Conservation (phyloP, 164 flowering plant species). For the Malania oleifera region DNA sequence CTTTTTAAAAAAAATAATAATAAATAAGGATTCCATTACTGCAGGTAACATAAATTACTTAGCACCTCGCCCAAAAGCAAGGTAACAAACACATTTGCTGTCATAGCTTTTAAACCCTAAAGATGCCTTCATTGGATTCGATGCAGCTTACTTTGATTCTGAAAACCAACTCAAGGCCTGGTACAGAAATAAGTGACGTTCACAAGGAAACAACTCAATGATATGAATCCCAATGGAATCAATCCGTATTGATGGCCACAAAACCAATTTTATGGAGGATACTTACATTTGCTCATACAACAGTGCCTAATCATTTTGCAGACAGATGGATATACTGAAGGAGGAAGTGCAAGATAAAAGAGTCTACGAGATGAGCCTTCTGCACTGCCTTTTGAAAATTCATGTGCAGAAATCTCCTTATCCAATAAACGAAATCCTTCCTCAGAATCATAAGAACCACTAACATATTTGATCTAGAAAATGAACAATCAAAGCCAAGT, state of each 20-base stretch:
- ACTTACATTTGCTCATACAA: constrained; percentile 55
- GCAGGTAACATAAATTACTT: too few species aligned
- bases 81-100: too few species aligned
- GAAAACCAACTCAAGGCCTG: too few species aligned
- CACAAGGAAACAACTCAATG: too few species aligned
- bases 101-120: too few species aligned
- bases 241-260: not conserved
- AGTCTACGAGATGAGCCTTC: constrained; percentile 87
- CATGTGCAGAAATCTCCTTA: constrained; percentile 72
- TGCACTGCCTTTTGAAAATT: constrained; percentile 48
- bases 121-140: too few species aligned
- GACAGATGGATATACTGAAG: constrained; percentile 96
- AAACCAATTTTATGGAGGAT: not conserved
- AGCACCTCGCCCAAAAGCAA: too few species aligned
- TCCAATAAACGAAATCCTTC: constrained; percentile 76
- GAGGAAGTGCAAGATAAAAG: constrained; percentile 97
- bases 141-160: too few species aligned
- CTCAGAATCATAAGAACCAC: constrained; percentile 77
- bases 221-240: too few species aligned
- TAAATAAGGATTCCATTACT: too few species aligned
- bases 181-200: too few species aligned
- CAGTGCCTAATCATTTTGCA: constrained; percentile 74
- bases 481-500: constrained; percentile 3
- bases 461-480: constrained; percentile 82
- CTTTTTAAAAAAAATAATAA: too few species aligned